These are phyloP conservation scores for Trichosporon coremiiforme DNA, from an alignment of 1,284 basidiomycete genomes.

Conservation along the genomic window DNA sequence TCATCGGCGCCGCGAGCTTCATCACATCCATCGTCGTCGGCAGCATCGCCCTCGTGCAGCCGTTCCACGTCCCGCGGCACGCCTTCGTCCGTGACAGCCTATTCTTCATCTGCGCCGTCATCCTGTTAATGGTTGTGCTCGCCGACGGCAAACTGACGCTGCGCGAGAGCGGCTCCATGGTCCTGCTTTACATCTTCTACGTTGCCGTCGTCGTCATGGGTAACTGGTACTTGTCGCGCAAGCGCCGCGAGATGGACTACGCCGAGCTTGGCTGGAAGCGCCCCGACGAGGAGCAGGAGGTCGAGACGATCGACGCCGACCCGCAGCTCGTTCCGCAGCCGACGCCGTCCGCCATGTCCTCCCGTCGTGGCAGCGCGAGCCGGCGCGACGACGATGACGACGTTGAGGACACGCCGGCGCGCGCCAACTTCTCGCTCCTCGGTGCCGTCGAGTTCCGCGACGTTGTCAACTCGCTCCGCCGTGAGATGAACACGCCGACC, in stretches of 20 bases:
- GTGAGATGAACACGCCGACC: constrained; percentile 43
- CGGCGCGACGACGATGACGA: constrained; percentile 21
- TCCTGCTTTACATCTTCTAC: constrained; percentile 77
- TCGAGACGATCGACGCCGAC: constrained; percentile 16
- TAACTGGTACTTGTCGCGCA: constrained; percentile 69
- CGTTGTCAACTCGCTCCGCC: constrained; percentile 73
- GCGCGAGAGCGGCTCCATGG: constrained; percentile 74
- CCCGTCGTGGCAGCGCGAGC: constrained; percentile 1
- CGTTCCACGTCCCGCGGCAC: constrained; percentile 77
- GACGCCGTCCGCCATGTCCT: constrained; percentile 1
- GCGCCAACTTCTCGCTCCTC: constrained; percentile 30
- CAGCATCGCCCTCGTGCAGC: constrained; percentile 91
- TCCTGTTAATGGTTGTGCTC: constrained; percentile 72
- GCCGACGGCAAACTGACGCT: constrained; percentile 73
- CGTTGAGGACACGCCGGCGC: constrained; percentile 36
- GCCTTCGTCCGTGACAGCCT: constrained; percentile 91
- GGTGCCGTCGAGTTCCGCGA: constrained; percentile 35
- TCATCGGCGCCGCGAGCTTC: constrained; percentile 92
- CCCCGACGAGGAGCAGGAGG: constrained; percentile 20
- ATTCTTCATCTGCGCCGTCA: constrained; percentile 86
- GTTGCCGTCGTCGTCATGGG: constrained; percentile 74
- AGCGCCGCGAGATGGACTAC: constrained; percentile 50
- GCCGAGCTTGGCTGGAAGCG: constrained; percentile 30
- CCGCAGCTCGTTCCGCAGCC: constrained; percentile 20
- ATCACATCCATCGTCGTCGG: constrained; percentile 95